phyloP scores from a whole-genome alignment of 2,329 filamentous ascomycete species.

The Sporothrix euskadiensis region DNA sequence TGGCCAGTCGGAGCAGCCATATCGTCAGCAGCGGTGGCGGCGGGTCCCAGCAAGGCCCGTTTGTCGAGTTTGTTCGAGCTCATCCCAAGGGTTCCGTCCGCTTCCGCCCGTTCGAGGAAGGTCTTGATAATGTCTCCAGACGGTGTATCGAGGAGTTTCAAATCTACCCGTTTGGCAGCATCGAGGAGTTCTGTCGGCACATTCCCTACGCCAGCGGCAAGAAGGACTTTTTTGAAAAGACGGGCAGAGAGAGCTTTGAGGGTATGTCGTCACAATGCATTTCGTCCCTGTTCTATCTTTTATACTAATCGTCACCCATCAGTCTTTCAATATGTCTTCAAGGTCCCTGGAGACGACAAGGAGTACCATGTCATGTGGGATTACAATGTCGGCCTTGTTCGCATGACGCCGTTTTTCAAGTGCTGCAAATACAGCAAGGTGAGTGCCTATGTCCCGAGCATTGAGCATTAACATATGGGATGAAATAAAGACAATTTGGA shows the following conservation, averaged over 20 bases:
- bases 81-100: conserved; percentile 64
- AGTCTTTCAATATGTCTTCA: conserved; percentile 87
- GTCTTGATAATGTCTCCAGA: conserved; percentile 57
- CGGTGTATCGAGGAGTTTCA: conserved; percentile 63
- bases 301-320: not conserved
- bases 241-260: conserved; percentile 84
- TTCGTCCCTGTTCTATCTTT: not conserved
- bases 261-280: conserved; percentile 52
- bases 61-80: conserved; percentile 28
- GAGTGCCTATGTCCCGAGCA: conserved; percentile 35
- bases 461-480: not conserved
- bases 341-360: conserved; percentile 61
- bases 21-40: not conserved
- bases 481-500: not conserved
- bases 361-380: conserved; percentile 90
- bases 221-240: conserved; percentile 83
- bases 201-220: conserved; percentile 96
- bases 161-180: conserved; percentile 65
- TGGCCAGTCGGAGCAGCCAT: not conserved
- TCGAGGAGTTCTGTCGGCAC: conserved; percentile 64
- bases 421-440: conserved; percentile 86
- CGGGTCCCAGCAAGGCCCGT: not conserved
- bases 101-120: conserved; percentile 69
- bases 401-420: conserved; percentile 94
- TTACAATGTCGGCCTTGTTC: conserved; percentile 89